A percentile compares a stretch with the other conserved stretches of the same genome.
Evolutionary conservation across 768 basidiomycete genomes (phyloP).

Genomic region (Clitopilus passeckerianus): DNA sequence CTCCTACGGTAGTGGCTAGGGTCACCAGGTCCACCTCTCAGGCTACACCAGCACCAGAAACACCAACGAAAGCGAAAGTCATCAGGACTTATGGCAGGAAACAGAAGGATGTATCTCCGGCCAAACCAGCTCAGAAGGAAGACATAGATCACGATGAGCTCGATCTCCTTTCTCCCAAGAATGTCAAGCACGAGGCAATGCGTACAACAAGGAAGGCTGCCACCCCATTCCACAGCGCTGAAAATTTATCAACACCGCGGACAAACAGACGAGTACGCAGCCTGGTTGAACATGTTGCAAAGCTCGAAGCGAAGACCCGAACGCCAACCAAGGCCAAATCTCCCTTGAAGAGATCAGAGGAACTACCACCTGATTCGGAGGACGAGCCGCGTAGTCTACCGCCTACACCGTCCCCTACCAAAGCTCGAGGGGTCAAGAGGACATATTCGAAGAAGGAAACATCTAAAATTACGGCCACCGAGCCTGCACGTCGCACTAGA

Average conservation of each 20-base stretch:
- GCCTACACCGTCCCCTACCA: conserved; percentile 1
- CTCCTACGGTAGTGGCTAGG: not conserved
- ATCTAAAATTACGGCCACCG: not conserved
- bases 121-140: conserved; percentile 2
- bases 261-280: not conserved
- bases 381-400: not conserved
- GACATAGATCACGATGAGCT: conserved; percentile 12
- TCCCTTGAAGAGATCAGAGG: not conserved
- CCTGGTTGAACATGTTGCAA: not conserved
- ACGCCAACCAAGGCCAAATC: not conserved
- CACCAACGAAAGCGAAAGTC: conserved; percentile 1
- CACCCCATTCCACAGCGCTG: not conserved
- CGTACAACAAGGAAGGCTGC: not conserved
- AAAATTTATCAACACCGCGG: not conserved
- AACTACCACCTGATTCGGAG: not conserved
- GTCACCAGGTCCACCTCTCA: not conserved
- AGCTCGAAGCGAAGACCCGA: not conserved
- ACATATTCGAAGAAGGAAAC: not conserved
- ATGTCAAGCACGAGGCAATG: not conserved
- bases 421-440: not conserved
- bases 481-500: not conserved
- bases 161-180: conserved; percentile 12
- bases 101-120: not conserved
- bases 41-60: conserved; percentile 1
- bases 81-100: conserved; percentile 8